Percentiles rank a stretch among this genome's conserved stretches.
Evolutionary conservation across 1,284 basidiomycete genomes (phyloP).

Genomic region (Takashimella tepidaria): DNA sequence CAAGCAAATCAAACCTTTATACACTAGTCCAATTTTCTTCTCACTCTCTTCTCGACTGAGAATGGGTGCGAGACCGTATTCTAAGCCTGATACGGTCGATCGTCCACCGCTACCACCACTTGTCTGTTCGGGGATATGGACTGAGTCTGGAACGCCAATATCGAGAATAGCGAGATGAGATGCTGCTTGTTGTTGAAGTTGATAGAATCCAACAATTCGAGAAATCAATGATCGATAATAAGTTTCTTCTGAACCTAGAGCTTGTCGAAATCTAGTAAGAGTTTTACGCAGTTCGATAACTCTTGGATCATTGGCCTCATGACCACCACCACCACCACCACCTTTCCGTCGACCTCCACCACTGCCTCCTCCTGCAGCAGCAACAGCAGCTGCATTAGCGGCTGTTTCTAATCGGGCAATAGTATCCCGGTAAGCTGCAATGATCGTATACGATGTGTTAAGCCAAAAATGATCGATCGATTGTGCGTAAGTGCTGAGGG

Average conservation of each 20-base stretch:
- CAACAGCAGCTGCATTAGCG: background rate
- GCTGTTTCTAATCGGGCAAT: constrained; percentile 60
- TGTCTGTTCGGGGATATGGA: constrained; percentile 24
- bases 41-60: constrained; percentile 54
- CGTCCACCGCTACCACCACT: constrained; percentile 35
- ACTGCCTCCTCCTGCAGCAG: constrained; percentile 9
- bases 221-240: constrained; percentile 76
- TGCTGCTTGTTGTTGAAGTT: constrained; percentile 15
- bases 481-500: constrained; percentile 67
- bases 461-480: constrained; percentile 85
- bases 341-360: constrained; percentile 9
- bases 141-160: constrained; percentile 49
- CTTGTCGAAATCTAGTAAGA: constrained; percentile 78
- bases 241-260: constrained; percentile 76
- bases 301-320: constrained; percentile 49
- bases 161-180: constrained; percentile 56
- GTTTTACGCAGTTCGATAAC: constrained; percentile 76
- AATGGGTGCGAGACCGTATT: constrained; percentile 25
- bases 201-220: constrained; percentile 64
- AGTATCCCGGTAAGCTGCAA: constrained; percentile 72
- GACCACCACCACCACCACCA: constrained; percentile 7
- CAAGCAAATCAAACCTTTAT: constrained; percentile 83
- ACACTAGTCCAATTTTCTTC: constrained; percentile 64
- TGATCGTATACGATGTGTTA: constrained; percentile 83
- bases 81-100: constrained; percentile 48